Conservation (phyloP, 768 basidiomycete genomes). For the Rhizopogon rudus region DNA sequence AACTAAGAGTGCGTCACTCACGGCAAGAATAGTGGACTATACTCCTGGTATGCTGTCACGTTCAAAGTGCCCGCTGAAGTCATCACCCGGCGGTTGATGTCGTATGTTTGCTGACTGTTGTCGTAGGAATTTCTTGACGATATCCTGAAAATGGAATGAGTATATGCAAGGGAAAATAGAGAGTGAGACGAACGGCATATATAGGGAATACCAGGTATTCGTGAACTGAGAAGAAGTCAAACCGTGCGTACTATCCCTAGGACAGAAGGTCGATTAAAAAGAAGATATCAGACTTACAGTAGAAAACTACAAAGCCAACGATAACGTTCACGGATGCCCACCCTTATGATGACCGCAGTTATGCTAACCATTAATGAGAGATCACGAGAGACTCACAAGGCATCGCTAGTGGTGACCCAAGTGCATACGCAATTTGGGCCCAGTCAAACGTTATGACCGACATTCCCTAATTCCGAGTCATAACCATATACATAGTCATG, state of each 20-base stretch:
- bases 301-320: constrained; percentile 65
- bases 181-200: constrained; percentile 45
- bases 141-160: constrained; percentile 32
- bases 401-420: constrained; percentile 55
- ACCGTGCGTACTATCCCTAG: constrained; percentile 21
- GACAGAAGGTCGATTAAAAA: constrained; percentile 1
- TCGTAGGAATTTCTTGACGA: constrained; percentile 60
- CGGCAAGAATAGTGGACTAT: constrained; percentile 60
- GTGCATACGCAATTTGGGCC: constrained; percentile 51
- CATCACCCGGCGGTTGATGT: constrained; percentile 55
- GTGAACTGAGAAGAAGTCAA: constrained; percentile 37
- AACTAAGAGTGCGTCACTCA: constrained; percentile 12
- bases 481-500: neutral
- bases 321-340: constrained; percentile 77
- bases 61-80: constrained; percentile 50
- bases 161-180: neutral
- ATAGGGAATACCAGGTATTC: constrained; percentile 56
- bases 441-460: constrained; percentile 78
- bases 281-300: constrained; percentile 36
- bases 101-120: constrained; percentile 50
- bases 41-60: constrained; percentile 44
- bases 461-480: constrained; percentile 50
- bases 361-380: neutral
- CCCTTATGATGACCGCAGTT: constrained; percentile 30
- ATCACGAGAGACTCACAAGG: constrained; percentile 38